Percentiles rank a stretch among this genome's conserved stretches.
Evolutionary conservation across 805 yeast genomes (phyloP).

Genomic region (Saccharomycopsis vini): DNA sequence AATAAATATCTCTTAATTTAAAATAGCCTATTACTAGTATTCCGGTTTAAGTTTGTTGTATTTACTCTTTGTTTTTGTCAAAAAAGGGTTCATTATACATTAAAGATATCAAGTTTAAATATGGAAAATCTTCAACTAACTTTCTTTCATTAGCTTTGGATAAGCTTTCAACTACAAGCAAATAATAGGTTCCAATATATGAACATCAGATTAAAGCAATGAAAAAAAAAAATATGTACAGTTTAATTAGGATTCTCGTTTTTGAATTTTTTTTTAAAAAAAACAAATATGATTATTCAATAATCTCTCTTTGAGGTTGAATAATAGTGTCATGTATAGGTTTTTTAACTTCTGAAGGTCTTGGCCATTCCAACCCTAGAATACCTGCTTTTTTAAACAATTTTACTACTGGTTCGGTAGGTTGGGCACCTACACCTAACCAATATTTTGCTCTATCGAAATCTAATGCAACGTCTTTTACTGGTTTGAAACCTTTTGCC

Average conservation of each 20-base stretch:
- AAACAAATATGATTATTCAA: conserved; percentile 6
- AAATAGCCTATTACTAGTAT: background rate
- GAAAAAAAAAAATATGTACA: background rate
- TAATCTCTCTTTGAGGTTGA: conserved; percentile 10
- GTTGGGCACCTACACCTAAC: conserved; percentile 97
- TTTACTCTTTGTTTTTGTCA: no score
- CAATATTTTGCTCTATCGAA: conserved; percentile 88
- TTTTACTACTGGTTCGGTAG: conserved; percentile 70
- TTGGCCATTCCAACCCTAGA: conserved; percentile 51
- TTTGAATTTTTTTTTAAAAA: background rate
- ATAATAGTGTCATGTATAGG: background rate
- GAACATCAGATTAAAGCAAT: no score
- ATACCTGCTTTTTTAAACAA: conserved; percentile 74
- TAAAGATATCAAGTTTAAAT: no score
- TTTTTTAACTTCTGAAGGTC: conserved; percentile 34
- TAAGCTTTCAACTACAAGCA: no score
- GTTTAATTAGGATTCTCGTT: background rate
- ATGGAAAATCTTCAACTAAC: no score
- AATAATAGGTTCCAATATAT: no score
- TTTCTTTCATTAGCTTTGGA: no score
- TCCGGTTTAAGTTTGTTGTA: no score
- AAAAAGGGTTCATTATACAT: no score
- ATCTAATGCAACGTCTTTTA: conserved; percentile 76
- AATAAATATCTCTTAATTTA: background rate
- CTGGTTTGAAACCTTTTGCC: conserved; percentile 47